Conservation (phyloP, 1,284 basidiomycete species). For the Tilletiopsis washingtonensis region DNA sequence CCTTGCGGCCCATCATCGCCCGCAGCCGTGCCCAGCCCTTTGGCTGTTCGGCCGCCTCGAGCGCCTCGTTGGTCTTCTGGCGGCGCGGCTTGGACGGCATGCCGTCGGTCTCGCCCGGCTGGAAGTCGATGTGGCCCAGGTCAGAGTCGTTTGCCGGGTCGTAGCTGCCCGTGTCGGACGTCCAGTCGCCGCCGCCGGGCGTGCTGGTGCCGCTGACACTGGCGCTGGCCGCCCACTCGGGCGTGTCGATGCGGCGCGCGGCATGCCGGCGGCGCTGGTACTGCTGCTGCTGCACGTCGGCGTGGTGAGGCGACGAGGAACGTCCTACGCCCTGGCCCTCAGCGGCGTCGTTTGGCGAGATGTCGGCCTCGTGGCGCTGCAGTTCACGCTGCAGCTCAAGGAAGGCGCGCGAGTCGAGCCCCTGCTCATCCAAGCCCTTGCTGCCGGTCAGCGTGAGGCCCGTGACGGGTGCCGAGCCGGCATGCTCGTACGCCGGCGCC, state of each 20-base stretch:
- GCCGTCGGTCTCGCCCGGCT: constrained; percentile 44
- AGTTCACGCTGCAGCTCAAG: constrained; percentile 36
- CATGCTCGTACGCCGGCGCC: background rate
- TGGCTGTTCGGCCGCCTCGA: constrained; percentile 11
- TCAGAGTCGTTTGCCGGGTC: constrained; percentile 40
- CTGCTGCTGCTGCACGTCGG: constrained; percentile 1
- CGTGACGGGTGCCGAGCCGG: constrained; percentile 6
- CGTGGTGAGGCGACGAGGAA: too few species aligned
- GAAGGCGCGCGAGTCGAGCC: constrained; percentile 35
- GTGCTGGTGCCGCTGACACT: constrained; percentile 25
- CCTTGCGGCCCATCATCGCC: constrained; percentile 20
- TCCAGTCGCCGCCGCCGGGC: constrained; percentile 20
- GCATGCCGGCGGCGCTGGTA: constrained; percentile 3
- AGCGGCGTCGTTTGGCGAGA: background rate
- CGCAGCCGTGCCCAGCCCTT: constrained; percentile 40
- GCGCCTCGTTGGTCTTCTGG: constrained; percentile 1
- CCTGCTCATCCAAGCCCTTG: constrained; percentile 36
- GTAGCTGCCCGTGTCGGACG: constrained; percentile 31
- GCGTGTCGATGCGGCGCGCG: constrained; percentile 4
- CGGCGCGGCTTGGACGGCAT: constrained; percentile 25
- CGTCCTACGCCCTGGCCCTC: background rate
- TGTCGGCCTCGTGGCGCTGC: constrained; percentile 25
- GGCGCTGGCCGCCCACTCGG: constrained; percentile 8
- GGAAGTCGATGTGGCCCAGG: constrained; percentile 39
- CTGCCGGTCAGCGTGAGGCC: constrained; percentile 25